Conservation (phyloP, 805 yeast genomes). For the Metschnikowia cerradonensis region DNA sequence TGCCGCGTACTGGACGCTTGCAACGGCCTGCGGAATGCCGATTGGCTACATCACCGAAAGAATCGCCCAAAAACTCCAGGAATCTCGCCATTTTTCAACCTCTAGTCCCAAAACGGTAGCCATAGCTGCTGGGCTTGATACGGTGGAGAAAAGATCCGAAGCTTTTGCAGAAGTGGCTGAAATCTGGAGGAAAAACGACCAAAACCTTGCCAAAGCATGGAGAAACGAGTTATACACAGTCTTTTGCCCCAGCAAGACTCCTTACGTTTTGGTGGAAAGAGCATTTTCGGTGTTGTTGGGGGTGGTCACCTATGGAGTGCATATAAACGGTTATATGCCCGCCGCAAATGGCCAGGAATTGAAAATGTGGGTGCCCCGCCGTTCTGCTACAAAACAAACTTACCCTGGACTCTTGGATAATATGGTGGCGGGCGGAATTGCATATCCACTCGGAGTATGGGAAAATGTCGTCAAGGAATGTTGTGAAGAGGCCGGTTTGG, state of each 20-base stretch:
- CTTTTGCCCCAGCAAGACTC: slow-evolving; percentile 49
- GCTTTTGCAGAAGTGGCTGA: slow-evolving; percentile 43
- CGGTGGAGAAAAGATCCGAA: slow-evolving; percentile 38
- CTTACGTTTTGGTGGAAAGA: slow-evolving; percentile 73
- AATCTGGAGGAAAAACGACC: slow-evolving; percentile 32
- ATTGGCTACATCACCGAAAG: slow-evolving; percentile 29
- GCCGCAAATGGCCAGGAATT: slow-evolving; percentile 41
- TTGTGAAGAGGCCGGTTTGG: slow-evolving; percentile 85
- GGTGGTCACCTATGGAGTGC: slow-evolving; percentile 85
- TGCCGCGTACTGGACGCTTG: slow-evolving; percentile 20
- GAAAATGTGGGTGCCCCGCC: slow-evolving; percentile 78
- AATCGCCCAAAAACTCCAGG: slow-evolving; percentile 21
- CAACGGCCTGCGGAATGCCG: slow-evolving; percentile 26
- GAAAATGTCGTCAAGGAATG: slow-evolving; percentile 87
- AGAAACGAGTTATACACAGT: slow-evolving; percentile 78
- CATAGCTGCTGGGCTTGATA: slow-evolving; percentile 14
- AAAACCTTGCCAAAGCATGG: slow-evolving; percentile 60
- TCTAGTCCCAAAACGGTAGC: neutral
- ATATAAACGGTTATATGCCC: slow-evolving; percentile 73
- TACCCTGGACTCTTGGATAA: slow-evolving; percentile 90
- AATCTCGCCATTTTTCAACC: neutral
- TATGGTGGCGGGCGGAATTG: slow-evolving; percentile 93
- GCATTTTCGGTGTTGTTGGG: slow-evolving; percentile 80
- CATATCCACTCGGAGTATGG: slow-evolving; percentile 66
- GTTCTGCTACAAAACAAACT: slow-evolving; percentile 76